phyloP scores from a whole-genome alignment of 306 rosid species.

The Prunus mume region DNA sequence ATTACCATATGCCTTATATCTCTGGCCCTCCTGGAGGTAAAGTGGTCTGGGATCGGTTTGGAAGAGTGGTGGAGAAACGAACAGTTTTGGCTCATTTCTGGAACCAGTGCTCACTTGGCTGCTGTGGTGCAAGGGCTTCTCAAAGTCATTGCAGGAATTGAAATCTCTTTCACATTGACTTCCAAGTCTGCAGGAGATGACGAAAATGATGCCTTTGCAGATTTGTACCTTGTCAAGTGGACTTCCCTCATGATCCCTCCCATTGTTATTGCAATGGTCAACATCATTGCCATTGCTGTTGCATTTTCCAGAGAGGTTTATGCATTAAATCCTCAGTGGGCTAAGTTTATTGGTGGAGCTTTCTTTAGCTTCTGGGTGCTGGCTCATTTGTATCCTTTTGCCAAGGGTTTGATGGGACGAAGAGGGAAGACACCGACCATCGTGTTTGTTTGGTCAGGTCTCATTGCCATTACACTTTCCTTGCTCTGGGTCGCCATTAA shows the following conservation, averaged over 20 bases:
- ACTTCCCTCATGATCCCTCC: constrained; percentile 54
- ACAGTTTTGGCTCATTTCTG: constrained; percentile 59
- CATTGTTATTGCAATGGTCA: constrained; percentile 45
- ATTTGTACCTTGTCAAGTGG: constrained; percentile 52
- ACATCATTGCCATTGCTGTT: constrained; percentile 42
- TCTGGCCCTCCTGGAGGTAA: constrained; percentile 45
- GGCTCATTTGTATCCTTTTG: constrained; percentile 59
- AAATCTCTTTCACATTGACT: constrained; percentile 53
- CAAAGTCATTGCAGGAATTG: constrained; percentile 53
- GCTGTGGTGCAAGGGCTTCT: constrained; percentile 49
- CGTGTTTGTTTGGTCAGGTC: constrained; percentile 56
- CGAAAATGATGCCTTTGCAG: constrained; percentile 33
- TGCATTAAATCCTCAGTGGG: constrained; percentile 38
- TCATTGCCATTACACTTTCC: constrained; percentile 54
- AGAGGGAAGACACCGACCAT: constrained; percentile 54
- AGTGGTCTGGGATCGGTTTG: constrained; percentile 49
- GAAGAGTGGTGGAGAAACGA: constrained; percentile 64
- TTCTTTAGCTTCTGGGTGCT: constrained; percentile 58
- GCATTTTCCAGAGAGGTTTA: constrained; percentile 48
- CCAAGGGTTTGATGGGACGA: constrained; percentile 58
- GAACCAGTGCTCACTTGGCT: constrained; percentile 53
- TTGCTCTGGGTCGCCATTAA: constrained; percentile 46
- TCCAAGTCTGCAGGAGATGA: constrained; percentile 44
- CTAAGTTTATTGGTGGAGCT: constrained; percentile 45
- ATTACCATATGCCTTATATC: constrained; percentile 37